Percentiles rank a stretch among this genome's conserved stretches.
These are phyloP conservation scores for Ceriops zippeliana DNA, from an alignment of 345 rosid genomes.

Conservation along the genomic window DNA sequence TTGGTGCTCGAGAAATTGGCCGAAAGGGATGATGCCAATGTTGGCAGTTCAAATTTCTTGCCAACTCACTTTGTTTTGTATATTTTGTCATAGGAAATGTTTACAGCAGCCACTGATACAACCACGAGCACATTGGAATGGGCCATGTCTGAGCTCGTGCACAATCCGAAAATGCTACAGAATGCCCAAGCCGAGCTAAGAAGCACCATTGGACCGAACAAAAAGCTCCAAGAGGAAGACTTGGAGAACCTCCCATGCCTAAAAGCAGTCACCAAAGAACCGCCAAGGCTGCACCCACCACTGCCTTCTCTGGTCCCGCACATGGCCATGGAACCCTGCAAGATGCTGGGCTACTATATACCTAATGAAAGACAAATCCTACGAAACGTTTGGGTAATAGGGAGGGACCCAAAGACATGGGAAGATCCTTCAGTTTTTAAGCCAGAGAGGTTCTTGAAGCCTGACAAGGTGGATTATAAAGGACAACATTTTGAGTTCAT, in stretches of 20 bases:
- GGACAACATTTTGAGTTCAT: constrained; percentile 65
- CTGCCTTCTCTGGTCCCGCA: constrained; percentile 77
- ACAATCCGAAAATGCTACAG: constrained; percentile 37
- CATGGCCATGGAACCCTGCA: constrained; percentile 63
- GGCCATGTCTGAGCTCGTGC: constrained; percentile 83
- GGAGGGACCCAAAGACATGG: constrained; percentile 65
- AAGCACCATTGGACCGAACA: constrained; percentile 23
- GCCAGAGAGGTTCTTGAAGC: constrained; percentile 65
- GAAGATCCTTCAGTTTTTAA: constrained; percentile 43
- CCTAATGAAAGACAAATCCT: constrained; percentile 74
- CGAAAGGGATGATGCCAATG: too few species aligned
- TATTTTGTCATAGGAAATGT: constrained; percentile 52
- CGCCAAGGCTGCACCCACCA: constrained; percentile 76
- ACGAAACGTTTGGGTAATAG: constrained; percentile 63
- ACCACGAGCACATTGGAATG: constrained; percentile 83
- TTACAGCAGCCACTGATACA: constrained; percentile 82
- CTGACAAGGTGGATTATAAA: constrained; percentile 42
- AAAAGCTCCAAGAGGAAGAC: constrained; percentile 55
- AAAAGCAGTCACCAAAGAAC: constrained; percentile 65
- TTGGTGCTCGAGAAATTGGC: too few species aligned
- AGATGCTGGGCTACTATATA: constrained; percentile 47
- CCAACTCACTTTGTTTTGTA: too few species aligned
- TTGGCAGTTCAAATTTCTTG: too few species aligned
- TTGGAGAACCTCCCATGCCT: constrained; percentile 58
- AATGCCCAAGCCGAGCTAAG: constrained; percentile 60